Evolutionary conservation across 768 basidiomycete species (phyloP).

Genomic region (Crucibulum laeve): DNA sequence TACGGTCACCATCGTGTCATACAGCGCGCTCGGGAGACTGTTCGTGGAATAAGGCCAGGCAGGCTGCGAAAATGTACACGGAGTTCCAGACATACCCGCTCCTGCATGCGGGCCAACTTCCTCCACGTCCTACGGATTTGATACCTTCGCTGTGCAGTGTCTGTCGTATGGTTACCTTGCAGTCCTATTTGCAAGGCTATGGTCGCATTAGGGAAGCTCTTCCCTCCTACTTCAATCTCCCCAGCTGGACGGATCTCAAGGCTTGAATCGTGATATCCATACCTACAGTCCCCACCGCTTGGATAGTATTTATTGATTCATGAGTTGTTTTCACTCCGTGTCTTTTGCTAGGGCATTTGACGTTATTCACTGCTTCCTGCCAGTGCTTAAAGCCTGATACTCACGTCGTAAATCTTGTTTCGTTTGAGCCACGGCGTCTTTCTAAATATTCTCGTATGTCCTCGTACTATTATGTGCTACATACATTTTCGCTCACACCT

Average conservation of each 20-base stretch:
- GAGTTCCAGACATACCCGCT: background rate
- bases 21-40: background rate
- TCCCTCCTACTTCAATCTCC: background rate
- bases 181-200: background rate
- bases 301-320: too few relatives aligned
- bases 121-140: background rate
- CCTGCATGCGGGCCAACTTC: background rate
- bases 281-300: too few relatives aligned
- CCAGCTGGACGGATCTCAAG: background rate
- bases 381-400: too few relatives aligned
- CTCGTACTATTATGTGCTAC: too few relatives aligned
- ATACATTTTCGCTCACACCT: too few relatives aligned
- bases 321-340: too few relatives aligned
- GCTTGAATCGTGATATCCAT: too few relatives aligned
- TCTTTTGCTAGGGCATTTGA: too few relatives aligned
- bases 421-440: too few relatives aligned
- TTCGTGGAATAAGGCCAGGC: background rate
- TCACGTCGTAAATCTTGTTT: too few relatives aligned
- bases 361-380: too few relatives aligned
- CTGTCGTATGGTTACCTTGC: background rate
- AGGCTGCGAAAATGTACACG: background rate
- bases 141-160: background rate
- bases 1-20: background rate
- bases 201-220: background rate
- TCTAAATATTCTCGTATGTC: too few relatives aligned